A percentile compares a stretch with the other conserved stretches of the same genome.
These are phyloP conservation scores for Umbilicaria muhlenbergii DNA, from an alignment of 495 filamentous ascomycete species.

Conservation along the genomic window DNA sequence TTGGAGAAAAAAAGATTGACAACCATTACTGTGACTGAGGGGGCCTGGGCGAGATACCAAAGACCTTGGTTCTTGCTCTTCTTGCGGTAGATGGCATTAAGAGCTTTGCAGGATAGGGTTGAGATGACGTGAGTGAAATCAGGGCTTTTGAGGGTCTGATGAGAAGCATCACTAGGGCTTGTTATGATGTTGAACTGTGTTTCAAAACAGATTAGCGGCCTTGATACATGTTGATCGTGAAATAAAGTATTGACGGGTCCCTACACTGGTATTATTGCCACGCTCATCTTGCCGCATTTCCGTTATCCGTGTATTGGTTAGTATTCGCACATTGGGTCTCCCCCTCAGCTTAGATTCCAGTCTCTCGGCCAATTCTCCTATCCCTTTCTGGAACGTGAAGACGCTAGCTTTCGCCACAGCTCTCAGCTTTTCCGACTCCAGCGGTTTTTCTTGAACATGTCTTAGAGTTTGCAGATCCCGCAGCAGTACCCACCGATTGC, in stretches of 20 bases:
- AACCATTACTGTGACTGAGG: conserved; percentile 61
- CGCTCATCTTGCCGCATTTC: not conserved
- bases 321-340: conserved; percentile 38
- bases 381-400: conserved; percentile 44
- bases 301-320: conserved; percentile 24
- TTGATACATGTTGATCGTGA: too few relatives aligned
- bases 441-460: conserved; percentile 7
- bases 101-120: conserved; percentile 40
- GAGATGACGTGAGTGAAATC: conserved; percentile 53
- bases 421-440: conserved; percentile 2
- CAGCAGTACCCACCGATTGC: conserved; percentile 6
- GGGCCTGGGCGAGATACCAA: conserved; percentile 2
- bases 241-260: too few relatives aligned
- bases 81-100: conserved; percentile 23
- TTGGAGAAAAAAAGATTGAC: conserved; percentile 75
- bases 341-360: conserved; percentile 28
- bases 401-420: conserved; percentile 26
- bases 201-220: too few relatives aligned
- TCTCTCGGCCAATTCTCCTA: conserved; percentile 33
- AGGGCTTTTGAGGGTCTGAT: conserved; percentile 5
- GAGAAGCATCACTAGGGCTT: not conserved
- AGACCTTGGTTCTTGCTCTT: not conserved
- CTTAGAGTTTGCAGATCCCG: conserved; percentile 13
- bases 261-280: too few relatives aligned
- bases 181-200: too few relatives aligned